Percentiles rank a stretch among this genome's conserved stretches.
Conservation (phyloP, 805 yeast species). For the Barnettozyma siamensis region DNA sequence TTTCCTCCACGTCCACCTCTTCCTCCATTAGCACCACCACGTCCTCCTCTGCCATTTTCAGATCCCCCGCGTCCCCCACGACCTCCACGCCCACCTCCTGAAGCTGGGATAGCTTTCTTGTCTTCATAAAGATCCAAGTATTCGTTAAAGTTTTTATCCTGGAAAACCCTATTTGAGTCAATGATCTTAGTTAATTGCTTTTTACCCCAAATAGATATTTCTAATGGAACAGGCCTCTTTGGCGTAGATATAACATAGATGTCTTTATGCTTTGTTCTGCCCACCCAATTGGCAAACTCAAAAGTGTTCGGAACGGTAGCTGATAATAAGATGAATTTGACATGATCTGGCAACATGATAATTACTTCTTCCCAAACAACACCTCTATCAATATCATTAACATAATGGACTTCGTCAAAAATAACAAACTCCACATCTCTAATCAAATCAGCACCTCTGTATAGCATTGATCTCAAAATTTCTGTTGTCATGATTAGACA, state of each 20-base stretch:
- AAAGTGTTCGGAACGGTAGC: slow-evolving; percentile 99
- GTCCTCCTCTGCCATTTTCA: slow-evolving; percentile 20
- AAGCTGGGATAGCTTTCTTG: slow-evolving; percentile 32
- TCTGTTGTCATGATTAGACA: slow-evolving; percentile 98
- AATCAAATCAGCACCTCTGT: slow-evolving; percentile 92
- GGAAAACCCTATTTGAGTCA: slow-evolving; percentile 65
- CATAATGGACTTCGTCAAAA: slow-evolving; percentile 97
- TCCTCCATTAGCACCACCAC: slow-evolving; percentile 33
- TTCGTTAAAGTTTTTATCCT: slow-evolving; percentile 54
- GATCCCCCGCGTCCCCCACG: slow-evolving; percentile 38
- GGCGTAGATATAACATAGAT: slow-evolving; percentile 95
- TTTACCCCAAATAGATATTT: slow-evolving; percentile 81
- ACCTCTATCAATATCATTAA: slow-evolving; percentile 94
- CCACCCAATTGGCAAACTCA: slow-evolving; percentile 98
- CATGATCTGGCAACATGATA: slow-evolving; percentile 95
- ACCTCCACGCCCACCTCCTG: slow-evolving; percentile 36
- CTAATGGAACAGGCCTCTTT: slow-evolving; percentile 94
- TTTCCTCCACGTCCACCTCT: slow-evolving; percentile 42
- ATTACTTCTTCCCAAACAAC: slow-evolving; percentile 99
- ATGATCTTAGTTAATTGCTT: slow-evolving; percentile 66
- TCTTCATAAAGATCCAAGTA: slow-evolving; percentile 49
- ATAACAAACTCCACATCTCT: slow-evolving; percentile 97
- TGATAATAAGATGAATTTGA: slow-evolving; percentile 81
- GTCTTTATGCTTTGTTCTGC: slow-evolving; percentile 92
- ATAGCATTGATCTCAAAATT: slow-evolving; percentile 89